Conservation (phyloP, 805 yeast species). For the Metschnikowia bowlesiae region DNA sequence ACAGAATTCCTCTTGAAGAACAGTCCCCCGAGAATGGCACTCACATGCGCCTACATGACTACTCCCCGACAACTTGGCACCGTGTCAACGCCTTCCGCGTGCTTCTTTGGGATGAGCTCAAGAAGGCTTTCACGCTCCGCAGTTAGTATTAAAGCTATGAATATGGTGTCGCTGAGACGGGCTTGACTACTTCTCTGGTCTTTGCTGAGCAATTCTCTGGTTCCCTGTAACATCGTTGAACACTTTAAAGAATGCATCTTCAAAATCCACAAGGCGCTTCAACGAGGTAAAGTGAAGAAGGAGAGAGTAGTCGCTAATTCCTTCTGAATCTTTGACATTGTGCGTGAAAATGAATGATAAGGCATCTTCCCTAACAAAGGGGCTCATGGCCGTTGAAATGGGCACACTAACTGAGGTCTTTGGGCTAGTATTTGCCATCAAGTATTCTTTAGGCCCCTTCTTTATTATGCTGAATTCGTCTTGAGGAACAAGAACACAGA, state of each 20-base stretch:
- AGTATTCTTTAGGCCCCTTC: conserved; percentile 47
- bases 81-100: conserved; percentile 57
- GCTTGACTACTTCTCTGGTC: not conserved
- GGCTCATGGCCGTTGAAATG: conserved; percentile 50
- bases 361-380: conserved; percentile 57
- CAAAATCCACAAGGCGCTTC: conserved; percentile 46
- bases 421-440: conserved; percentile 34
- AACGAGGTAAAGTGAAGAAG: conserved; percentile 49
- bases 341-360: conserved; percentile 65
- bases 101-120: conserved; percentile 59
- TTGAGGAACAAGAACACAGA: conserved; percentile 37
- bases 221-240: not conserved
- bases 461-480: conserved; percentile 24
- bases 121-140: conserved; percentile 46
- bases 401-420: conserved; percentile 7
- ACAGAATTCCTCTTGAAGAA: conserved; percentile 49
- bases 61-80: conserved; percentile 50
- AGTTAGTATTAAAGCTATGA: not conserved
- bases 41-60: conserved; percentile 23
- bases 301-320: conserved; percentile 48
- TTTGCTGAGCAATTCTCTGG: not conserved
- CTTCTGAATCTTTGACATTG: conserved; percentile 12
- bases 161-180: not conserved
- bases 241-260: conserved; percentile 38
- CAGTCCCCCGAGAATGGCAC: conserved; percentile 17